Evolutionary conservation across 495 filamentous ascomycete species (phyloP).

Genomic region (Penicillium samsonianum): DNA sequence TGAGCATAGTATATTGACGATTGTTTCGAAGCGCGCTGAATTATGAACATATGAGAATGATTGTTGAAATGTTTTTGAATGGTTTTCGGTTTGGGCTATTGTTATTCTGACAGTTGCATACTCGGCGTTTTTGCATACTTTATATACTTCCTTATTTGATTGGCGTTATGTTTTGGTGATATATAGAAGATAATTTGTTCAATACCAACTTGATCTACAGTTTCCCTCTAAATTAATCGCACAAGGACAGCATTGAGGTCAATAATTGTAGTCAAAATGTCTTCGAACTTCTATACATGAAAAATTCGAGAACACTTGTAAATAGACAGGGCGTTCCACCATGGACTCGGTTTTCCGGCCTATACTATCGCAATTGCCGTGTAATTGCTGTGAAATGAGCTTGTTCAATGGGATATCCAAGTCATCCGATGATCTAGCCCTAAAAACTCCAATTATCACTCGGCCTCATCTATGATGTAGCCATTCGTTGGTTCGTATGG

Average conservation of each 20-base stretch:
- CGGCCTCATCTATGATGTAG: not conserved
- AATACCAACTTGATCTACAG: not conserved
- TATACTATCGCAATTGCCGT: constrained; percentile 60
- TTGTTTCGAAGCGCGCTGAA: not conserved
- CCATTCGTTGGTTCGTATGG: not conserved
- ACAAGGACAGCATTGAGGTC: not conserved
- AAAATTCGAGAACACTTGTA: no score
- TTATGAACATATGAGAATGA: constrained; percentile 4
- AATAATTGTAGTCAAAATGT: no score
- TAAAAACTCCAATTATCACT: not conserved
- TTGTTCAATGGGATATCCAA: not conserved
- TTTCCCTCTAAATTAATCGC: not conserved
- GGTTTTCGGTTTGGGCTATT: not conserved
- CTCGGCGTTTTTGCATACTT: constrained; percentile 11
- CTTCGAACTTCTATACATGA: no score
- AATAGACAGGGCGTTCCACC: constrained; percentile 24
- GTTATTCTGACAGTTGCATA: constrained; percentile 13
- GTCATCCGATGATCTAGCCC: not conserved
- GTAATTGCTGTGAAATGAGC: no score
- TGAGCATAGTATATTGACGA: constrained; percentile 16
- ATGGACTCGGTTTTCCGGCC: constrained; percentile 69
- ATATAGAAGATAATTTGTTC: constrained; percentile 12
- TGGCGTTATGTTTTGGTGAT: constrained; percentile 2
- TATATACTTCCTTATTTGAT: not conserved
- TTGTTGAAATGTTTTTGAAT: not conserved